phyloP scores from a whole-genome alignment of 495 filamentous ascomycete genomes.

The Diplogelasinospora grovesii region DNA sequence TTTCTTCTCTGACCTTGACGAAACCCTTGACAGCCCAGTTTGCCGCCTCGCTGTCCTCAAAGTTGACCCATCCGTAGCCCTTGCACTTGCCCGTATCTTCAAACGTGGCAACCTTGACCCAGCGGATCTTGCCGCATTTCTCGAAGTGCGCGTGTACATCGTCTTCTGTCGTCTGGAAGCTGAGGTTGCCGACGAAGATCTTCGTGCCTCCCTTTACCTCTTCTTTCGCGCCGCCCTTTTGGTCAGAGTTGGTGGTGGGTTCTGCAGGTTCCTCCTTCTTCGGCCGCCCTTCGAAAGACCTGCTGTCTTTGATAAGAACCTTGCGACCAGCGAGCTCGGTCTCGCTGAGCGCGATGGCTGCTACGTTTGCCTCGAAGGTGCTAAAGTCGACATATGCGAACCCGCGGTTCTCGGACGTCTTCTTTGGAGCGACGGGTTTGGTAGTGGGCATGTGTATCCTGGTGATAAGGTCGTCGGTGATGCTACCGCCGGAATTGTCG shows the following conservation, averaged over 20 bases:
- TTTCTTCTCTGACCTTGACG: conserved; percentile 54
- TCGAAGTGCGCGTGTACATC: conserved; percentile 69
- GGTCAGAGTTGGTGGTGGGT: conserved; percentile 13
- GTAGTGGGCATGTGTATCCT: conserved; percentile 70
- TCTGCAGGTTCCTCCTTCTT: conserved; percentile 34
- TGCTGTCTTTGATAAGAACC: conserved; percentile 86
- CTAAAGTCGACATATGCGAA: conserved; percentile 96
- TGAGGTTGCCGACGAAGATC: conserved; percentile 88
- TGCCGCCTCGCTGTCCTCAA: conserved; percentile 68
- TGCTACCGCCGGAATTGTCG: conserved; percentile 53
- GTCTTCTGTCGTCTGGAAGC: conserved; percentile 79
- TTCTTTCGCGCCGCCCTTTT: neutral
- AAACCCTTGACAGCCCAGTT: conserved; percentile 77
- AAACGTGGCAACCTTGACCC: conserved; percentile 85
- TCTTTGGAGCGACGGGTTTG: conserved; percentile 27
- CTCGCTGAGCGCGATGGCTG: conserved; percentile 74
- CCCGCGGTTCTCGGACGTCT: conserved; percentile 56
- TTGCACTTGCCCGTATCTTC: conserved; percentile 97
- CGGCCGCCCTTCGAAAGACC: conserved; percentile 73
- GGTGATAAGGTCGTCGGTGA: conserved; percentile 66
- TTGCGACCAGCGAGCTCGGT: conserved; percentile 65
- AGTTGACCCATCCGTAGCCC: conserved; percentile 91
- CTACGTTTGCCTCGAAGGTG: conserved; percentile 54
- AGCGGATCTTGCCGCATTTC: conserved; percentile 71
- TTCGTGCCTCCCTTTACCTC: conserved; percentile 60